Evolutionary conservation across 2,329 filamentous ascomycete genomes (phyloP).

Genomic region (Colletotrichum australisinense): DNA sequence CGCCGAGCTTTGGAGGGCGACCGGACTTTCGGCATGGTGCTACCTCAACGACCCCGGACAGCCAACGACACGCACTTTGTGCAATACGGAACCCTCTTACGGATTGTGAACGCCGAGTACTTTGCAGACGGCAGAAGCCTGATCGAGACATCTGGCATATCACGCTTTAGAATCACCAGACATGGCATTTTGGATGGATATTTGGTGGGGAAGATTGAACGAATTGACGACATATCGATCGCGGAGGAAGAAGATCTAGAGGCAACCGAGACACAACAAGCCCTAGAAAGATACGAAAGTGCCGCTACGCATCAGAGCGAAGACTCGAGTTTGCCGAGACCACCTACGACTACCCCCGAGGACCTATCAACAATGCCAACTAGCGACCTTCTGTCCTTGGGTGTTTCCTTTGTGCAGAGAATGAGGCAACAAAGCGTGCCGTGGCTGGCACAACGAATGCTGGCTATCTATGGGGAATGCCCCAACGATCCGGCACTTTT

Average conservation of each 20-base stretch:
- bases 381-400: slow-evolving; percentile 73
- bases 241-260: slow-evolving; percentile 84
- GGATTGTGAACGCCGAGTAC: slow-evolving; percentile 79
- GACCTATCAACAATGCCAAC: slow-evolving; percentile 73
- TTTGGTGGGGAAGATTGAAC: slow-evolving; percentile 78
- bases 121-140: slow-evolving; percentile 85
- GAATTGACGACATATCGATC: slow-evolving; percentile 83
- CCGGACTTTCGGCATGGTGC: slow-evolving; percentile 86
- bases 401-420: slow-evolving; percentile 73
- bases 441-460: slow-evolving; percentile 80
- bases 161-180: slow-evolving; percentile 78
- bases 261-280: slow-evolving; percentile 67
- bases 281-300: slow-evolving; percentile 21
- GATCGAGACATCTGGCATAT: slow-evolving; percentile 81
- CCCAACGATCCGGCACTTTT: slow-evolving; percentile 82
- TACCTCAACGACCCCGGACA: slow-evolving; percentile 67
- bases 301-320: slow-evolving; percentile 27
- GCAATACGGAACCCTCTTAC: slow-evolving; percentile 81
- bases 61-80: slow-evolving; percentile 62
- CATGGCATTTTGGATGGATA: slow-evolving; percentile 81
- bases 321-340: slow-evolving; percentile 2
- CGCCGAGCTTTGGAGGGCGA: slow-evolving; percentile 79
- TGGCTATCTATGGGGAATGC: slow-evolving; percentile 80
- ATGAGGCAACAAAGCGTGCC: slow-evolving; percentile 77
- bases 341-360: slow-evolving; percentile 36